Percentiles rank a stretch among this genome's conserved stretches.
Conservation (phyloP, 2,329 filamentous ascomycete genomes). For the Aspergillus texensis region DNA sequence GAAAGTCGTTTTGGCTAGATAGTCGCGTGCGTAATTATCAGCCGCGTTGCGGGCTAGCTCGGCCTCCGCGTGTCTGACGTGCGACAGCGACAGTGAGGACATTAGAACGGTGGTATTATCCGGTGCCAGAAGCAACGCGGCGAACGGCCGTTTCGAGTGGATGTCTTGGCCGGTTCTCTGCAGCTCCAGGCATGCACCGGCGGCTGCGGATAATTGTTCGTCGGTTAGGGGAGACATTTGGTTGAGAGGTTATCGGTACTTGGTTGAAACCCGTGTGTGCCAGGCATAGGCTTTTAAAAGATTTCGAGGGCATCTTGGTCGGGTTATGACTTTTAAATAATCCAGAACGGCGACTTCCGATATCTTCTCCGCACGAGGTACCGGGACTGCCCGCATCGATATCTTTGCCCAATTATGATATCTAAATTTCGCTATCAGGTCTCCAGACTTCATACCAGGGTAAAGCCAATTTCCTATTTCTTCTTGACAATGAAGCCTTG, state of each 20-base stretch:
- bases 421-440: background rate
- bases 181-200: slow-evolving; percentile 44
- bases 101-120: slow-evolving; percentile 54
- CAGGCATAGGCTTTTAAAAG: background rate
- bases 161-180: slow-evolving; percentile 47
- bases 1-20: slow-evolving; percentile 53
- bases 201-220: slow-evolving; percentile 44
- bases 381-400: background rate
- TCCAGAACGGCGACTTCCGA: background rate
- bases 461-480: too few relatives aligned
- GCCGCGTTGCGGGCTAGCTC: slow-evolving; percentile 54
- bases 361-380: background rate
- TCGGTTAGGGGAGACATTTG: slow-evolving; percentile 33
- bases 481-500: too few relatives aligned
- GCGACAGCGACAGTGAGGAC: slow-evolving; percentile 54
- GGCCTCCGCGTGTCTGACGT: slow-evolving; percentile 57
- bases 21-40: slow-evolving; percentile 52
- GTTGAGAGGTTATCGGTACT: background rate
- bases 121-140: slow-evolving; percentile 51
- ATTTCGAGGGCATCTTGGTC: background rate
- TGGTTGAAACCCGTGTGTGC: background rate
- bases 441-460: too few relatives aligned
- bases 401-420: background rate
- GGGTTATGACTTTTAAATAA: background rate
- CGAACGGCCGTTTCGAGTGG: slow-evolving; percentile 55